phyloP scores from a whole-genome alignment of 257 asterid species.

The Gardenia jasminoides region DNA sequence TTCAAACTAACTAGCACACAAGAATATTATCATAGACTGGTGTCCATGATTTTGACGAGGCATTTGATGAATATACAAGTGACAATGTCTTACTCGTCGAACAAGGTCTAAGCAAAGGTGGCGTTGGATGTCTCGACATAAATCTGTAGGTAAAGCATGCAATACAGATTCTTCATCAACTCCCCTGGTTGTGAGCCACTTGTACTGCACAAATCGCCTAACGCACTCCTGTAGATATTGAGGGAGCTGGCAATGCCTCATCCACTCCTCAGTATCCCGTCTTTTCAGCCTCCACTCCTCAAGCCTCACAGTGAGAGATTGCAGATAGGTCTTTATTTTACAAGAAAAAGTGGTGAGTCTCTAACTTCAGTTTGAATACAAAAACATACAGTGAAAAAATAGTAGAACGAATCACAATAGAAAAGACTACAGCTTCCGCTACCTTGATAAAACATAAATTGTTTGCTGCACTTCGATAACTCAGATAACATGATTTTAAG shows the following conservation, averaged over 20 bases:
- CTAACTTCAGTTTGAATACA: conserved; percentile 10
- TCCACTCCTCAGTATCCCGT: conserved; percentile 92
- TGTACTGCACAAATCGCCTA: conserved; percentile 68
- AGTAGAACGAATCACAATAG: background rate
- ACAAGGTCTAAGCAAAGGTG: conserved; percentile 88
- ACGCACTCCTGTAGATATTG: conserved; percentile 59
- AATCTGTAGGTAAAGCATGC: conserved; percentile 69
- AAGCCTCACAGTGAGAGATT: conserved; percentile 86
- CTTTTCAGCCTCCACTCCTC: conserved; percentile 93
- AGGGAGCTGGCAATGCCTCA: conserved; percentile 88
- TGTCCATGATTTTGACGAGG: background rate
- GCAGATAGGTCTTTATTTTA: conserved; percentile 65
- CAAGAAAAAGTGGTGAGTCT: background rate
- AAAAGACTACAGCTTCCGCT: background rate
- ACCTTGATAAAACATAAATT: background rate
- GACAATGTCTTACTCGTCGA: conserved; percentile 59
- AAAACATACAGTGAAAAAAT: background rate
- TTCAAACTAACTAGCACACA: background rate
- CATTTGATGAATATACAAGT: background rate
- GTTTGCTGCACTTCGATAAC: background rate
- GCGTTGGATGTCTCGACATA: conserved; percentile 80
- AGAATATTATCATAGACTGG: background rate
- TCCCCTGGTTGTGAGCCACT: conserved; percentile 87
- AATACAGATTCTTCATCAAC: conserved; percentile 77
- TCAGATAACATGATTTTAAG: too few species aligned